A percentile compares a stretch with the other conserved stretches of the same genome.
These are phyloP conservation scores for Geranomyces variabilis DNA, from an alignment of 192 early-diverging fungal genomes.

Conservation along the genomic window DNA sequence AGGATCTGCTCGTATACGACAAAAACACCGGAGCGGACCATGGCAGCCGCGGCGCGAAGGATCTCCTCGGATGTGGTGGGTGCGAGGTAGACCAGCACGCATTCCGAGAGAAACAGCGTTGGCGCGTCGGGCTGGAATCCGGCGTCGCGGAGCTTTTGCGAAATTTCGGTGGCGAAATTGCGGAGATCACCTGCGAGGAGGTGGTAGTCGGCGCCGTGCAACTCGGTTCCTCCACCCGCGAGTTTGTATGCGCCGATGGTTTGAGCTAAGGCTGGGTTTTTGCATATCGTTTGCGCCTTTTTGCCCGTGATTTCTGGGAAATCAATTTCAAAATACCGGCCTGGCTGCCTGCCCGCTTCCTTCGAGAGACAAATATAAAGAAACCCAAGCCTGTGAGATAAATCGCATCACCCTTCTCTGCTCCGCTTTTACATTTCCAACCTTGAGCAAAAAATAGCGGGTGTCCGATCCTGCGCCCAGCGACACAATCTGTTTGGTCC, in stretches of 20 bases:
- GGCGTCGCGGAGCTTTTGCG: slow-evolving; percentile 56
- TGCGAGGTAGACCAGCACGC: slow-evolving; percentile 88
- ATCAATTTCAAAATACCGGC: slow-evolving; percentile 88
- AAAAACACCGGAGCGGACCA: slow-evolving; percentile 50
- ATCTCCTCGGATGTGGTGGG: slow-evolving; percentile 67
- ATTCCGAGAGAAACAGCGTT: slow-evolving; percentile 92
- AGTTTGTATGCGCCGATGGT: slow-evolving; percentile 40
- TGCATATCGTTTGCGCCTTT: slow-evolving; percentile 73
- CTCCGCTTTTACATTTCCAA: no score
- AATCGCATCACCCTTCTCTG: no score
- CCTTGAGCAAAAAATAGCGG: slow-evolving; percentile 81
- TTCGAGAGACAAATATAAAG: slow-evolving; percentile 22
- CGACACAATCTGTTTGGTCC: slow-evolving; percentile 77
- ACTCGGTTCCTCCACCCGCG: slow-evolving; percentile 66
- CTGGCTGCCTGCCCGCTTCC: slow-evolving; percentile 32
- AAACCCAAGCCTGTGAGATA: no score
- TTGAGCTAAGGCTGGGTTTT: slow-evolving; percentile 40
- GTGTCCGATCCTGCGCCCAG: slow-evolving; percentile 94
- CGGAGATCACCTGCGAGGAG: slow-evolving; percentile 84
- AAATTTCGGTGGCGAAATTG: slow-evolving; percentile 60
- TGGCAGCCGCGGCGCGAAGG: slow-evolving; percentile 39
- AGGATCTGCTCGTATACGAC: slow-evolving; percentile 90
- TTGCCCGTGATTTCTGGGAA: slow-evolving; percentile 83
- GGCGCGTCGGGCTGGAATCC: slow-evolving; percentile 71
- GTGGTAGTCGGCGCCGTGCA: slow-evolving; percentile 69